These are phyloP conservation scores for Chaetomium sp. DNA, from an alignment of 2,329 filamentous ascomycete species.

Conservation along the genomic window DNA sequence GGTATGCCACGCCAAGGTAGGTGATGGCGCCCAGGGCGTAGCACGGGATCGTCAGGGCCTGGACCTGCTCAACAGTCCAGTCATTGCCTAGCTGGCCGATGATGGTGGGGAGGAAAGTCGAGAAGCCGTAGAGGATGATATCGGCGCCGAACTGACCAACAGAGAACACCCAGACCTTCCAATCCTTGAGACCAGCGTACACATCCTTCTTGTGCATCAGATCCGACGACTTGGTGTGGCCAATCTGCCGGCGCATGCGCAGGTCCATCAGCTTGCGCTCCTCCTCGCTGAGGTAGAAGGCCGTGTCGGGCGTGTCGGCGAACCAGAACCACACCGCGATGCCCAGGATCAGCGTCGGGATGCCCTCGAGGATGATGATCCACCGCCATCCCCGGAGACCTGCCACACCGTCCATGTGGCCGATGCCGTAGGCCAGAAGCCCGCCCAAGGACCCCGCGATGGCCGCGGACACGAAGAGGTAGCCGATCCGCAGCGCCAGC, in stretches of 20 bases:
- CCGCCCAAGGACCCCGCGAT: neutral
- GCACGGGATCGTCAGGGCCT: neutral
- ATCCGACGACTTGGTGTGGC: neutral
- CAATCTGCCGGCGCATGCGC: slow-evolving; percentile 2
- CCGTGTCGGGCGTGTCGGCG: neutral
- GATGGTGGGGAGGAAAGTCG: neutral
- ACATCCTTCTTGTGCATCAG: slow-evolving; percentile 4
- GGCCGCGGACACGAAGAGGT: neutral
- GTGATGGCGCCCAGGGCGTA: neutral
- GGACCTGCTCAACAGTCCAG: neutral
- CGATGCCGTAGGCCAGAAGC: neutral
- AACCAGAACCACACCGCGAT: neutral
- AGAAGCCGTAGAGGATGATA: neutral
- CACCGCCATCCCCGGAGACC: neutral
- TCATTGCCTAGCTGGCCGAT: neutral
- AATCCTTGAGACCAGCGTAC: neutral
- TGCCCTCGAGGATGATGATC: neutral
- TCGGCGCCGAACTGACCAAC: neutral
- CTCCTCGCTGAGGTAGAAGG: neutral
- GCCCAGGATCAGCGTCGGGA: neutral
- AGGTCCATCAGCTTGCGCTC: neutral
- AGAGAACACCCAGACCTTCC: neutral
- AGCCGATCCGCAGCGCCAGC: neutral
- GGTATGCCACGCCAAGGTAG: neutral
- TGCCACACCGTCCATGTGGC: neutral